Percentiles rank a stretch among this genome's conserved stretches.
Evolutionary conservation across 257 asterid genomes (phyloP).

Genomic region (Sherardia arvensis): DNA sequence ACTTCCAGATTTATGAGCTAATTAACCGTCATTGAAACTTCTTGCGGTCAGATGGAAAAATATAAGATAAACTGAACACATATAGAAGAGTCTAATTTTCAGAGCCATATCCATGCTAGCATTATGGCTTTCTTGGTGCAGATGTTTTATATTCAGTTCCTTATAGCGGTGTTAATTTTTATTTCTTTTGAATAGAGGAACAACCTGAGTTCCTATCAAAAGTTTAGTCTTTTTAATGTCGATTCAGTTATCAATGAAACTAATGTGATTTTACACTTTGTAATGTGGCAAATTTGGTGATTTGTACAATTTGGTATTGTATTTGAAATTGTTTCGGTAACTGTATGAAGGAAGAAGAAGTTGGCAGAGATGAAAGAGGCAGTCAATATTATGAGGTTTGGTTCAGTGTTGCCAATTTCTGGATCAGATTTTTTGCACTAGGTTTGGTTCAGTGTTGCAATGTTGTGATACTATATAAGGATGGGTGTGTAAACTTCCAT

Average conservation of each 20-base stretch:
- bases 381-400: conserved; percentile 67
- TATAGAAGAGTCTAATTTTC: no score
- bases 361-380: conserved; percentile 79
- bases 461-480: conserved; percentile 74
- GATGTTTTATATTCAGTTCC: no score
- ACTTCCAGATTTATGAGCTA: no score
- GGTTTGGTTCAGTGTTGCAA: no score
- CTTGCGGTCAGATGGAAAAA: no score
- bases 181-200: not conserved
- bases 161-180: no score
- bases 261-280: not conserved
- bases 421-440: conserved; percentile 96
- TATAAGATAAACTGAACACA: no score
- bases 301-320: not conserved
- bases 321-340: not conserved
- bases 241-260: not conserved
- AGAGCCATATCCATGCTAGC: no score
- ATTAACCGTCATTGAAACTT: no score
- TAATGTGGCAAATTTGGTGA: not conserved
- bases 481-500: conserved; percentile 48
- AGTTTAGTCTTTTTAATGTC: not conserved
- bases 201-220: not conserved
- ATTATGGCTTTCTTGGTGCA: no score
- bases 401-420: conserved; percentile 74
- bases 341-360: conserved; percentile 63